Evolutionary conservation across 169 alveolate species (phyloP), one percentile per base, ranked within the genome.

Genomic region (Plasmodium knowlesi): DNA sequence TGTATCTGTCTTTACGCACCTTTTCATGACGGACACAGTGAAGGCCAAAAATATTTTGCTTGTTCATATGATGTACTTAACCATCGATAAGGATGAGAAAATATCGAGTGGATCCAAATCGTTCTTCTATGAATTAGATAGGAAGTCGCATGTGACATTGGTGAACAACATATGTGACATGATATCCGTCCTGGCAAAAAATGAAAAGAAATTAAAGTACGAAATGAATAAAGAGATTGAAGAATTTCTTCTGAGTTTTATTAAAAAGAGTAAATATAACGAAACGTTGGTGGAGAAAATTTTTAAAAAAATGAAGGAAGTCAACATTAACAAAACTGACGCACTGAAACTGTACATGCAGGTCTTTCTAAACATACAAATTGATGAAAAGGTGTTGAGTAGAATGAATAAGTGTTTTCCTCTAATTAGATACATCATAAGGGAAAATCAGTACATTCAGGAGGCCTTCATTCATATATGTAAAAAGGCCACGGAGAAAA

Each of bases 21-120:
- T 96, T 82, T 96, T 95, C 72, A 96, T 96, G 98, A 96, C 96
- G 41, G 98, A 96, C 84, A 96, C 96, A 85, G 95, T 96, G 53
- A 96, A 96, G 84, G 97, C 98, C 16, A 95, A 93, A 25, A 96
- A 96, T 57, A 93, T 72, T 54, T 90, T 96, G n/a, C 79, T 96
- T 79, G 96, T 95, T 37, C 94, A 90, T 39, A 94, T 96, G 97
- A 95, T 95, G 97, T 96, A 81, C 78, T 89, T 96, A 41, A 95
- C 97, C n/a, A 93, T 92, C 54, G 98, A 96, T 70, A 37, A 70
- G 34, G 93, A 94, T 74, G 94, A 82, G 0, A 95, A 92, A 46
- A 93, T 96, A 39, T 74, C 97, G 19, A 92, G 95, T 30, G 95
- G 96, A 71, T 95, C 98, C 5, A 93, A 86, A 83, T 93, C 96